These are phyloP conservation scores for Globisporangium solare DNA, from an alignment of 352 stramenopile species.

Conservation along the genomic window DNA sequence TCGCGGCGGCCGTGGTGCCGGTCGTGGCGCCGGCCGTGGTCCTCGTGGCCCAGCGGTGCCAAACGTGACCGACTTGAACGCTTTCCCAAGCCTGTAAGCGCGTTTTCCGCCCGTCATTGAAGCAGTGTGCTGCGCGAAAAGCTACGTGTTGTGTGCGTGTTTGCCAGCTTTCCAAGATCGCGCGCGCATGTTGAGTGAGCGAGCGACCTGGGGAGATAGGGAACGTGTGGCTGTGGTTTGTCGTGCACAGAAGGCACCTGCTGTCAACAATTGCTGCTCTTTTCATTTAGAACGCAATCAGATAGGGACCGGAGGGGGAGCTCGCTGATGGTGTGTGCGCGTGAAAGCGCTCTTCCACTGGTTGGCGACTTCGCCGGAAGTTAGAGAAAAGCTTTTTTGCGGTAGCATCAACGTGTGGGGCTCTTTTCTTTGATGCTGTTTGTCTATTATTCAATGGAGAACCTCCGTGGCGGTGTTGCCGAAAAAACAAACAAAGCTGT, in stretches of 20 bases:
- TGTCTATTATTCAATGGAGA: constrained; percentile 73
- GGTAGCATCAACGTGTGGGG: constrained; percentile 36
- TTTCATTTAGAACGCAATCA: constrained; percentile 50
- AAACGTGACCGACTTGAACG: constrained; percentile 80
- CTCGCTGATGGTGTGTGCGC: too few relatives aligned
- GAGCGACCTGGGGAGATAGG: background rate
- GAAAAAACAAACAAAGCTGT: constrained; percentile 41
- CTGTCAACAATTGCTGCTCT: constrained; percentile 19
- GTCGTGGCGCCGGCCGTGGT: constrained; percentile 33
- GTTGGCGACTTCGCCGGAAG: constrained; percentile 31
- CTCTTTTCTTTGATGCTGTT: constrained; percentile 55
- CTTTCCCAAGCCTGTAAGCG: constrained; percentile 83
- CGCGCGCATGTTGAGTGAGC: constrained; percentile 18
- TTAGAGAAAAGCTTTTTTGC: constrained; percentile 70
- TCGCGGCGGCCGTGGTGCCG: constrained; percentile 35
- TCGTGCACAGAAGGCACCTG: background rate
- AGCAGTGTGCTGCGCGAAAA: constrained; percentile 46
- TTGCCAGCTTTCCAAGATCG: background rate
- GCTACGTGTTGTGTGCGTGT: constrained; percentile 5
- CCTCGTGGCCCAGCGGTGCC: constrained; percentile 24
- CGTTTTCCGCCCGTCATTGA: constrained; percentile 34
- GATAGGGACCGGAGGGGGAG: constrained; percentile 58
- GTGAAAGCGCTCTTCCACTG: constrained; percentile 13
- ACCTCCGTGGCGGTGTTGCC: constrained; percentile 30
- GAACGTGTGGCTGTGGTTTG: constrained; percentile 6